Evolutionary conservation across 2,329 filamentous ascomycete species (phyloP).

Genomic region (Podosphaera fusca): DNA sequence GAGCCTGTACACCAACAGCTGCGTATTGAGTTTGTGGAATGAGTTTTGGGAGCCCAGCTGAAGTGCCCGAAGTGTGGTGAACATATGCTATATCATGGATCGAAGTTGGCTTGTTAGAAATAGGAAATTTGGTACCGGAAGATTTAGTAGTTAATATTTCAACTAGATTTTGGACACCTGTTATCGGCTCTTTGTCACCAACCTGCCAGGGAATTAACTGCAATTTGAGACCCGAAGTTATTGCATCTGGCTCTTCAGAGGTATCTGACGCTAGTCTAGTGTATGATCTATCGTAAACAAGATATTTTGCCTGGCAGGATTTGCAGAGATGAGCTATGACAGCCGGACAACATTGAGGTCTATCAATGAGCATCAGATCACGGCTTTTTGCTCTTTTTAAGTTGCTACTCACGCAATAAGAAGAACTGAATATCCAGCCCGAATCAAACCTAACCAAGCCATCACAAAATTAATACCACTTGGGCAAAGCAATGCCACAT

Average conservation of each 20-base stretch:
- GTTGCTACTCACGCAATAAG: slow-evolving; percentile 25
- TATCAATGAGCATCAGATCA: slow-evolving; percentile 7
- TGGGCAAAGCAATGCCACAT: slow-evolving; percentile 29
- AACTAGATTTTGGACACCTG: neutral
- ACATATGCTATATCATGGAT: slow-evolving; percentile 26
- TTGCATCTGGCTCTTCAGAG: slow-evolving; percentile 3
- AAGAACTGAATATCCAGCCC: slow-evolving; percentile 29
- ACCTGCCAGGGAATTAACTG: slow-evolving; percentile 3
- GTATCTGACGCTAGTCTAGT: slow-evolving; percentile 4
- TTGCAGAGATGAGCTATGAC: slow-evolving; percentile 31
- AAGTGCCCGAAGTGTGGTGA: slow-evolving; percentile 42
- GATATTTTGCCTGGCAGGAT: slow-evolving; percentile 21
- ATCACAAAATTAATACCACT: slow-evolving; percentile 35
- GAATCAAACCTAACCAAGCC: slow-evolving; percentile 34
- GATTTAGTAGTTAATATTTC: neutral
- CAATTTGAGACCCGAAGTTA: slow-evolving; percentile 5
- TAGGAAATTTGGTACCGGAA: neutral
- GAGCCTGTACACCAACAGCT: slow-evolving; percentile 30
- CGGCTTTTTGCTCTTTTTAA: slow-evolving; percentile 2
- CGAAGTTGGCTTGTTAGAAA: neutral
- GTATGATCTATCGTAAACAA: slow-evolving; percentile 20
- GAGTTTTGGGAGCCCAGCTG: slow-evolving; percentile 36
- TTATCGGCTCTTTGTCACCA: neutral
- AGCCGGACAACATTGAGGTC: slow-evolving; percentile 22
- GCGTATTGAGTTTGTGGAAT: slow-evolving; percentile 34